phyloP scores from a whole-genome alignment of 2,329 filamentous ascomycete genomes.

The Curvularia sp. region DNA sequence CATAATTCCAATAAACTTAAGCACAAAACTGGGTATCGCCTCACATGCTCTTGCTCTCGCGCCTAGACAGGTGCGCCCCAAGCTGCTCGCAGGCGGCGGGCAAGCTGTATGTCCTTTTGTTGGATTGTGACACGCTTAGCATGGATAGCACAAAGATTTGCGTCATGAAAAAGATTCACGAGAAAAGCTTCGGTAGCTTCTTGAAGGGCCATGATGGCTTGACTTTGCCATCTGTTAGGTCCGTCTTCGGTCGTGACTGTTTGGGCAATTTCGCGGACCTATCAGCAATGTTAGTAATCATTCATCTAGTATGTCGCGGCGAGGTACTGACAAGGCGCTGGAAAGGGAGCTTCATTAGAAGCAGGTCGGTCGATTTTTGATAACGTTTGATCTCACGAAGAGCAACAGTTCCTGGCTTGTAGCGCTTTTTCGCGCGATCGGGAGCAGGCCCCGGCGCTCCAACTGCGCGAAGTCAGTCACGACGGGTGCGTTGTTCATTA shows the following conservation, averaged over 20 bases:
- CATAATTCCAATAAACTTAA: not conserved
- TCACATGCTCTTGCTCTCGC: not conserved
- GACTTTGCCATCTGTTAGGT: conserved; percentile 85
- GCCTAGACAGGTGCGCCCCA: conserved; percentile 52
- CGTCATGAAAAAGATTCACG: conserved; percentile 97
- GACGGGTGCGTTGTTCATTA: not conserved
- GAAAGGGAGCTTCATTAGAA: conserved; percentile 97
- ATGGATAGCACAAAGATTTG: conserved; percentile 98
- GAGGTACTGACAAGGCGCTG: conserved; percentile 75
- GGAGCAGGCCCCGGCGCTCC: conserved; percentile 46
- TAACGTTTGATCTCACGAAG: conserved; percentile 98
- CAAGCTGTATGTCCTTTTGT: conserved; percentile 96
- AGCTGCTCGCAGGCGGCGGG: conserved; percentile 88
- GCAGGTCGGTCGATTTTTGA: conserved; percentile 94
- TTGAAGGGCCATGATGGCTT: conserved; percentile 95
- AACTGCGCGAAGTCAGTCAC: conserved; percentile 26
- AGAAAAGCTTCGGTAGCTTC: conserved; percentile 99
- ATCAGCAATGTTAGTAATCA: conserved; percentile 68
- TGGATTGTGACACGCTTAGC: conserved; percentile 99
- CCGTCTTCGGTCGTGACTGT: conserved; percentile 68
- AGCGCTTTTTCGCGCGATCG: conserved; percentile 48
- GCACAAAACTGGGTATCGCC: conserved; percentile 20
- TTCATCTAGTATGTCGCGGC: too few species aligned
- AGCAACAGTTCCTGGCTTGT: conserved; percentile 79
- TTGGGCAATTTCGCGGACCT: conserved; percentile 70